phyloP scores from a whole-genome alignment of 805 yeast genomes.

The Pichia insulana region DNA sequence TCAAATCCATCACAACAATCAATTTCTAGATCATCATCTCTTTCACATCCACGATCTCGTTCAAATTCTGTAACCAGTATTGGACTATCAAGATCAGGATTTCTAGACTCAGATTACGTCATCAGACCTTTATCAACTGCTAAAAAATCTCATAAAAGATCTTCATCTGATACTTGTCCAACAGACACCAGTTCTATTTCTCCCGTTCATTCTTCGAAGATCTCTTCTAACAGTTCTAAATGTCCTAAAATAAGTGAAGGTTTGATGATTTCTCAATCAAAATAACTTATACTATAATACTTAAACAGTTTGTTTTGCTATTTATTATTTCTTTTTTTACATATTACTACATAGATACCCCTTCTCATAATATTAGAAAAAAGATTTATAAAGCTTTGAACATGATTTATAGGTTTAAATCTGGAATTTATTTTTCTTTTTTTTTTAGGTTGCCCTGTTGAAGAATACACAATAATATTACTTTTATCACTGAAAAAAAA shows the following conservation, averaged over 20 bases:
- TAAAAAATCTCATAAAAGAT: neutral
- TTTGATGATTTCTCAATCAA: neutral
- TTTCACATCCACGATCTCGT: neutral
- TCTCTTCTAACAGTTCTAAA: no score
- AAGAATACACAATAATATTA: no score
- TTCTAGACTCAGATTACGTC: neutral
- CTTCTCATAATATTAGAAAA: no score
- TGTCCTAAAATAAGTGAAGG: neutral
- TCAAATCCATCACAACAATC: neutral
- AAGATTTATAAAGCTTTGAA: no score
- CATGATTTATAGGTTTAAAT: no score
- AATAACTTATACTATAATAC: neutral
- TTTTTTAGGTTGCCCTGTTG: no score
- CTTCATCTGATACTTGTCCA: neutral
- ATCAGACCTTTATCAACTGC: neutral
- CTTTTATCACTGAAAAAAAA: no score
- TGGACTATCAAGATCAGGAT: neutral
- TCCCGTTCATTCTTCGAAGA: neutral
- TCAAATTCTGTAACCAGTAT: no score
- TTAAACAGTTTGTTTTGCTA: no score
- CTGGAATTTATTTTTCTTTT: no score
- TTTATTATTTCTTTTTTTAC: neutral
- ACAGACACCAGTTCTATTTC: neutral
- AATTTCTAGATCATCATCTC: neutral
- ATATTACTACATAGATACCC: neutral